A percentile compares a stretch with the other conserved stretches of the same genome.
Evolutionary conservation across 345 rosid genomes (phyloP).

Genomic region (Salix suchowensis): DNA sequence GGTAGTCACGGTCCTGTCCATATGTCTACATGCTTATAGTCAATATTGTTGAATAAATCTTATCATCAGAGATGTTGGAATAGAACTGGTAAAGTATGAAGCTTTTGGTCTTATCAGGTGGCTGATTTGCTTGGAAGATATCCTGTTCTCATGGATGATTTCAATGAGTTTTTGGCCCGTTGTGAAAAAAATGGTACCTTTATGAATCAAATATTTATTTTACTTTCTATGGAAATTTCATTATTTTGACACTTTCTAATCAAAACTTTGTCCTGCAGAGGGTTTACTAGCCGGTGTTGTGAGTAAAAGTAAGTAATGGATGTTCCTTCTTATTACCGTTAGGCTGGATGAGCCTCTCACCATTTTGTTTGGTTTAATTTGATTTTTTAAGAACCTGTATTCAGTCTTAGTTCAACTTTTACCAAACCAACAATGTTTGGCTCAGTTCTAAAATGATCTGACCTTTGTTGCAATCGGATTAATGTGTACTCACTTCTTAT

Average conservation of each 20-base stretch:
- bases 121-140: conserved; percentile 66
- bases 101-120: conserved; percentile 45
- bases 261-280: conserved; percentile 46
- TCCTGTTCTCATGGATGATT: conserved; percentile 84
- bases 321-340: conserved; percentile 8
- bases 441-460: conserved; percentile 3
- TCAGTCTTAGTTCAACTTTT: neutral
- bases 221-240: conserved; percentile 11
- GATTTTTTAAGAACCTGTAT: neutral
- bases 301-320: conserved; percentile 68
- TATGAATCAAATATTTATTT: conserved; percentile 12
- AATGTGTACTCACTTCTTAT: conserved; percentile 12
- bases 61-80: neutral
- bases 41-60: neutral
- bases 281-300: conserved; percentile 79
- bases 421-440: neutral
- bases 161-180: conserved; percentile 71
- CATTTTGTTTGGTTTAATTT: neutral
- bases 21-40: neutral
- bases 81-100: conserved; percentile 9
- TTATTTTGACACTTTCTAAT: conserved; percentile 18
- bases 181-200: conserved; percentile 80
- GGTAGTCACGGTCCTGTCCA: neutral
- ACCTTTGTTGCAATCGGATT: conserved; percentile 3
- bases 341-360: conserved; percentile 3